Percentiles rank a stretch among this genome's conserved stretches.
Evolutionary conservation across 106 monocot genomes (phyloP).

Genomic region (Dioscorea dumetorum): DNA sequence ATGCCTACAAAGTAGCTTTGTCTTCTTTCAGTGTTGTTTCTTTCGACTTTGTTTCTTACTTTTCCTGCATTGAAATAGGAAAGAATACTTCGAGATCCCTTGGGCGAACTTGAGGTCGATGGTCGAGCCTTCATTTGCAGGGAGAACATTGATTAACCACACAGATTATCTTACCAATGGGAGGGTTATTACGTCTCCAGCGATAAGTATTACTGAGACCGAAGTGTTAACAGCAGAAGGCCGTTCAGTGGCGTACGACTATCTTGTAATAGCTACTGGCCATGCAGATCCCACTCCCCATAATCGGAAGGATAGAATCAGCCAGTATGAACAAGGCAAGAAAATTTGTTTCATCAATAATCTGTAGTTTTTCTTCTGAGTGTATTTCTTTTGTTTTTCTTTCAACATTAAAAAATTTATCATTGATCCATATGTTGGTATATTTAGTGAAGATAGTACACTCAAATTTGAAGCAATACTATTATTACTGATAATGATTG

Average conservation of each 20-base stretch:
- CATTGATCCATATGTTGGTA: not conserved
- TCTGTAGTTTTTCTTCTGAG: no score
- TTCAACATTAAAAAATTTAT: no score
- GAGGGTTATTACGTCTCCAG: constrained; percentile 21
- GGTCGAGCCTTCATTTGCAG: constrained; percentile 29
- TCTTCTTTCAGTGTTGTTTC: not conserved
- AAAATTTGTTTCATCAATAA: no score
- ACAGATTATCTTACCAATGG: constrained; percentile 21
- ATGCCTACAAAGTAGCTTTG: no score
- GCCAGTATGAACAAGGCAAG: constrained; percentile 26
- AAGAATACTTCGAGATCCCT: constrained; percentile 67
- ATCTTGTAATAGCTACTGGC: constrained; percentile 35
- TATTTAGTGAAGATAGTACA: not conserved
- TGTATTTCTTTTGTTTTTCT: no score
- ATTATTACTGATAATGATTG: not conserved
- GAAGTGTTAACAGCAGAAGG: constrained; percentile 28
- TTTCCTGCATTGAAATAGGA: constrained; percentile 20
- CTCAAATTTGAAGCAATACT: no score
- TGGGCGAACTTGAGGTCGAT: constrained; percentile 42
- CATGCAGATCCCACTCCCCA: constrained; percentile 13
- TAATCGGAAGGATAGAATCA: constrained; percentile 19
- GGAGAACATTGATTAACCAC: constrained; percentile 27
- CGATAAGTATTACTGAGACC: constrained; percentile 14
- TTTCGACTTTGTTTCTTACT: not conserved
- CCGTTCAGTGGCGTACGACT: constrained; percentile 15